These are phyloP conservation scores for Salinomyces thailandicus DNA, from an alignment of 2,329 filamentous ascomycete species.

Conservation along the genomic window DNA sequence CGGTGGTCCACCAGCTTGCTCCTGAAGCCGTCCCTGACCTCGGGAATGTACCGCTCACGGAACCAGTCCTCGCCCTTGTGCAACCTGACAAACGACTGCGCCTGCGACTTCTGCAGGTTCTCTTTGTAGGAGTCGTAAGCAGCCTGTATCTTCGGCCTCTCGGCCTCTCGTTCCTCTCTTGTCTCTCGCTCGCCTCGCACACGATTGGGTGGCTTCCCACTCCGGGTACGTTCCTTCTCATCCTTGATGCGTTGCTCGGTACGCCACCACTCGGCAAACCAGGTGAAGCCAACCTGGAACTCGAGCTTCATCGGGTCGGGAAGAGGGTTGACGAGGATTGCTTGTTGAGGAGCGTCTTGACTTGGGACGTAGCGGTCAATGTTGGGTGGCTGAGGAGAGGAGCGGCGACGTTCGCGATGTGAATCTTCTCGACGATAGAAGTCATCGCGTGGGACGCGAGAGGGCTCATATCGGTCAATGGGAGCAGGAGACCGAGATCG, in stretches of 20 bases:
- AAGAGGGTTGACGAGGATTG: slow-evolving; percentile 53
- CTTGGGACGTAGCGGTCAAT: slow-evolving; percentile 81
- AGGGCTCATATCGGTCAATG: slow-evolving; percentile 69
- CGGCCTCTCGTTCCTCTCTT: slow-evolving; percentile 65
- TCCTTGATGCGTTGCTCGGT: slow-evolving; percentile 74
- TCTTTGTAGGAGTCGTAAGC: slow-evolving; percentile 58
- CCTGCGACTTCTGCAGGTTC: slow-evolving; percentile 48
- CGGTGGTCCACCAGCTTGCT: slow-evolving; percentile 70
- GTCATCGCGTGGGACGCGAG: slow-evolving; percentile 55
- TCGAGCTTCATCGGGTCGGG: slow-evolving; percentile 61
- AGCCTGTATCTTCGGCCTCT: slow-evolving; percentile 65
- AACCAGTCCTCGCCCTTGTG: slow-evolving; percentile 99
- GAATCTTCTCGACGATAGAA: slow-evolving; percentile 54
- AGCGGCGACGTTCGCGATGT: slow-evolving; percentile 52
- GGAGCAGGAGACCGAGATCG: slow-evolving; percentile 62
- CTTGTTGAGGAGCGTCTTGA: slow-evolving; percentile 42
- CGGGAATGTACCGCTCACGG: slow-evolving; percentile 81
- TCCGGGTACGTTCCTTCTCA: slow-evolving; percentile 61
- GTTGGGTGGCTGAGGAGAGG: slow-evolving; percentile 50
- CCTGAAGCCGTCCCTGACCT: slow-evolving; percentile 65
- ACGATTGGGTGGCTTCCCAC: slow-evolving; percentile 52
- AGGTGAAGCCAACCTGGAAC: slow-evolving; percentile 76
- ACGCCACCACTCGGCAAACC: slow-evolving; percentile 80
- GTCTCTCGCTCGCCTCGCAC: slow-evolving; percentile 54
- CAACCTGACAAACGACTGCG: slow-evolving; percentile 75